phyloP scores from a whole-genome alignment of 768 basidiomycete species.

The Leccinum variicolor region DNA sequence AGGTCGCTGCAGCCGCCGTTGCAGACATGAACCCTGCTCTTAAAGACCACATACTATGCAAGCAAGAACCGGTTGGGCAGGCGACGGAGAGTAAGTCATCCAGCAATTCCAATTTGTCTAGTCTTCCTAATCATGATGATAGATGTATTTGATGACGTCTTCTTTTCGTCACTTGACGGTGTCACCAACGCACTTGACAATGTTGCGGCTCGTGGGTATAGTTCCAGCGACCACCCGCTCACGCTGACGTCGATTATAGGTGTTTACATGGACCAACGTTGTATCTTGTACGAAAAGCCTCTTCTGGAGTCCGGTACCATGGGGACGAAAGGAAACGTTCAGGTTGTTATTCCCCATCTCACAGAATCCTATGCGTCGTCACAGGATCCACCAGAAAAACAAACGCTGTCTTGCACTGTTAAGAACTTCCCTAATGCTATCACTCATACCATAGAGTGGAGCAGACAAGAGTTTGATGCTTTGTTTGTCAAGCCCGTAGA shows the following conservation, averaged over 20 bases:
- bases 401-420: conserved; percentile 94
- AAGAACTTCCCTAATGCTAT: conserved; percentile 99
- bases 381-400: conserved; percentile 98
- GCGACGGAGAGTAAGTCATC: conserved; percentile 80
- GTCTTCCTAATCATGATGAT: conserved; percentile 5
- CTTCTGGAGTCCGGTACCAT: conserved; percentile 96
- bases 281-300: conserved; percentile 94
- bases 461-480: conserved; percentile 87
- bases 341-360: conserved; percentile 90
- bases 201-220: conserved; percentile 80
- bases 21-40: conserved; percentile 95
- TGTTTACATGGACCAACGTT: conserved; percentile 97
- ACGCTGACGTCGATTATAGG: conserved; percentile 43
- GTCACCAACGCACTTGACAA: conserved; percentile 99
- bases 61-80: conserved; percentile 91
- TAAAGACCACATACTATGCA: conserved; percentile 77
- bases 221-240: background rate
- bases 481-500: conserved; percentile 93
- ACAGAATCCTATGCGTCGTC: conserved; percentile 98
- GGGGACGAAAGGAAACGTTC: conserved; percentile 96
- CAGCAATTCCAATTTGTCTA: background rate
- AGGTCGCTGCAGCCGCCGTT: conserved; percentile 88
- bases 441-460: conserved; percentile 99
- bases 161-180: conserved; percentile 86
- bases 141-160: conserved; percentile 87